Conservation (phyloP, 1,284 basidiomycete genomes). For the Vanrija sp. region DNA sequence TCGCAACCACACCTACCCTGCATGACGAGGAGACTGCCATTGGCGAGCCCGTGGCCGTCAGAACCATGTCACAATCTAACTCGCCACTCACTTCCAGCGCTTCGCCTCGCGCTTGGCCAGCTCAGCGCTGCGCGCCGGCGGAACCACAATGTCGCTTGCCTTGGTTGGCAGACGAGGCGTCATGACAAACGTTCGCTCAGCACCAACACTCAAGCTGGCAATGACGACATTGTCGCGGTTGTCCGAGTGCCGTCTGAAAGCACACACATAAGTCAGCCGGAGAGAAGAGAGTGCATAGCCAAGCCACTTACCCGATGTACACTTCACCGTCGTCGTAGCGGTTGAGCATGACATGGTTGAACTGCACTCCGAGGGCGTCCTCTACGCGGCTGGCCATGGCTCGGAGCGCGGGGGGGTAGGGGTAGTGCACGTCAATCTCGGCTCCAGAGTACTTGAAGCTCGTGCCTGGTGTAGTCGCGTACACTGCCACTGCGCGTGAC, state of each 20-base stretch:
- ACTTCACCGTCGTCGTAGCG: constrained; percentile 53
- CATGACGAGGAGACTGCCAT: constrained; percentile 56
- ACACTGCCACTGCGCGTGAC: constrained; percentile 53
- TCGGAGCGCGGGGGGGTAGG: constrained; percentile 49
- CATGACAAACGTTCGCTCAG: constrained; percentile 54
- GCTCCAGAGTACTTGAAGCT: constrained; percentile 52
- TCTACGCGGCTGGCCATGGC: constrained; percentile 49
- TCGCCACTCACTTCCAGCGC: constrained; percentile 36
- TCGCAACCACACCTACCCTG: constrained; percentile 44
- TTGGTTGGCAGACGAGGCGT: constrained; percentile 40
- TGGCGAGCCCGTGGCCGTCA: constrained; percentile 34
- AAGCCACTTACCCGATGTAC: constrained; percentile 50
- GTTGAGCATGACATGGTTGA: constrained; percentile 58
- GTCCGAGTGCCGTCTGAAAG: constrained; percentile 29
- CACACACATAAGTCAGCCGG: not conserved
- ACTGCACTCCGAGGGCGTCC: constrained; percentile 48
- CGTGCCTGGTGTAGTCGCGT: constrained; percentile 45
- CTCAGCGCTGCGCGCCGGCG: constrained; percentile 4
- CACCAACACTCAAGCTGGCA: constrained; percentile 54
- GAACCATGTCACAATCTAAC: not conserved
- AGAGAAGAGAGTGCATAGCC: too few species aligned
- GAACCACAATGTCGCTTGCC: not conserved
- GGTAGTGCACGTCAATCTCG: constrained; percentile 49
- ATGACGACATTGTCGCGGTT: constrained; percentile 51
- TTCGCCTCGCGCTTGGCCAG: constrained; percentile 23